These are phyloP conservation scores for Debaryomyces robertsiae DNA, from an alignment of 1,139 yeast species.

Conservation along the genomic window DNA sequence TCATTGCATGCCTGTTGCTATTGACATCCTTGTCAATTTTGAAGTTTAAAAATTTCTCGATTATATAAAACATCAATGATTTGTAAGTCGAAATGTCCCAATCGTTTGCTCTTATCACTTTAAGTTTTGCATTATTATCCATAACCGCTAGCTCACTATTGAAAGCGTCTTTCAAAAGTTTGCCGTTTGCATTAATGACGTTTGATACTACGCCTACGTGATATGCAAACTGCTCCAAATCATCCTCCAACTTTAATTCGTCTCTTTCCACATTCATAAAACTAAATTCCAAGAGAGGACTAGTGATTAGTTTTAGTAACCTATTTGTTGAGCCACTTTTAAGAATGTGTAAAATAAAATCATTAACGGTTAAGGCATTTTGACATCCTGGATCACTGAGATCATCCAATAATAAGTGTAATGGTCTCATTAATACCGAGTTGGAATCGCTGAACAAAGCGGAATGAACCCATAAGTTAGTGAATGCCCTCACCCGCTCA, in stretches of 20 bases:
- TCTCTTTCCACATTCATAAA: slow-evolving; percentile 27
- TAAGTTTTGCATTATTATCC: slow-evolving; percentile 44
- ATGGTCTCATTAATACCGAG: slow-evolving; percentile 58
- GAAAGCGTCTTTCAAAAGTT: slow-evolving; percentile 47
- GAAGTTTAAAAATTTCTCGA: slow-evolving; percentile 46
- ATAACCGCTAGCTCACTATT: slow-evolving; percentile 59
- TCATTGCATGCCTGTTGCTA: slow-evolving; percentile 20
- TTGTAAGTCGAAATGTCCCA: slow-evolving; percentile 69
- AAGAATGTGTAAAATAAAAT: slow-evolving; percentile 58
- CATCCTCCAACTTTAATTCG: slow-evolving; percentile 42
- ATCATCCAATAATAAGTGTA: slow-evolving; percentile 71
- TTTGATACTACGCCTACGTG: slow-evolving; percentile 53
- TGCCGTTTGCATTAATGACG: slow-evolving; percentile 49
- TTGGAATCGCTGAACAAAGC: slow-evolving; percentile 43
- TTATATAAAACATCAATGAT: slow-evolving; percentile 49
- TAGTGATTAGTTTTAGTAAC: slow-evolving; percentile 57
- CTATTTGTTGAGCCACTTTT: slow-evolving; percentile 60
- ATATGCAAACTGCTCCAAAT: slow-evolving; percentile 61
- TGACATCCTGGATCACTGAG: slow-evolving; percentile 45
- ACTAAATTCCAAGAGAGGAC: slow-evolving; percentile 48
- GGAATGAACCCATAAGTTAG: slow-evolving; percentile 64
- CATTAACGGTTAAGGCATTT: slow-evolving; percentile 47
- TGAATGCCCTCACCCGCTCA: slow-evolving; percentile 50
- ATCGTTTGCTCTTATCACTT: slow-evolving; percentile 36
- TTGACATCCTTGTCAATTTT: slow-evolving; percentile 31